phyloP scores from a whole-genome alignment of 2,329 filamentous ascomycete species.

The Scopulariopsis brevicaulis region DNA sequence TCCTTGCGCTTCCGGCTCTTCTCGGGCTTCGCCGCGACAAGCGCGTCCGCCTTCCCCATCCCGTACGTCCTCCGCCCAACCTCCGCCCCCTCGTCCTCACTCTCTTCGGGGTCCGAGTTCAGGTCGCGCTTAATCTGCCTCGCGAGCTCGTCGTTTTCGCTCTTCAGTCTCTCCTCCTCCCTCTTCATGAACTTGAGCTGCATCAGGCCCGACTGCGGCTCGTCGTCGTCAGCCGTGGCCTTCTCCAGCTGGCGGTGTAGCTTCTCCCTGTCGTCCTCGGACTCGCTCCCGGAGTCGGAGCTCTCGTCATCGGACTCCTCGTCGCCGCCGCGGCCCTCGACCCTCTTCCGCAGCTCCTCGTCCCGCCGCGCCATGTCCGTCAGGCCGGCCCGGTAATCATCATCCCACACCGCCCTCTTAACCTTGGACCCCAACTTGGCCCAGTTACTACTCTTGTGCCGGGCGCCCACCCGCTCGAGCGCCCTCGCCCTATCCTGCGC shows the following conservation, averaged over 20 bases:
- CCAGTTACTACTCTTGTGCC: constrained; percentile 86
- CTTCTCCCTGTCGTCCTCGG: constrained; percentile 29
- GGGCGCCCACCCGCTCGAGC: constrained; percentile 72
- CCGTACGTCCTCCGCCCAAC: constrained; percentile 56
- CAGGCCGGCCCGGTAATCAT: constrained; percentile 67
- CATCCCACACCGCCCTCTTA: constrained; percentile 78
- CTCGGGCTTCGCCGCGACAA: constrained; percentile 10
- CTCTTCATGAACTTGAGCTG: constrained; percentile 92
- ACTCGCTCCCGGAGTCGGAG: constrained; percentile 31
- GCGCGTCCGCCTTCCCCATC: background rate
- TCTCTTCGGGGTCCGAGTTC: constrained; percentile 45
- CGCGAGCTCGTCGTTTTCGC: constrained; percentile 69
- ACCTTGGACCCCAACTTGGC: constrained; percentile 73
- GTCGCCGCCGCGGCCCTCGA: constrained; percentile 50
- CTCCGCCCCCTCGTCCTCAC: constrained; percentile 42
- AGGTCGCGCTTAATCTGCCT: constrained; percentile 61
- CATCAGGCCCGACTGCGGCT: constrained; percentile 56
- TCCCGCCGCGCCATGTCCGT: constrained; percentile 73
- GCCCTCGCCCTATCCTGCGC: constrained; percentile 63
- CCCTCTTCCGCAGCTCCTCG: constrained; percentile 68
- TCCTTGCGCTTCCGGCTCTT: constrained; percentile 20
- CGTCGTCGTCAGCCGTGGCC: constrained; percentile 33
- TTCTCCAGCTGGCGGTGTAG: constrained; percentile 34
- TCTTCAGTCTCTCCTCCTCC: constrained; percentile 67
- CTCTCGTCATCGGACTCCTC: constrained; percentile 46